Evolutionary conservation across 176 grass and related monocot genomes (phyloP), one percentile per base, ranked within the genome.

Genomic region (Bonia amplexicaulis): DNA sequence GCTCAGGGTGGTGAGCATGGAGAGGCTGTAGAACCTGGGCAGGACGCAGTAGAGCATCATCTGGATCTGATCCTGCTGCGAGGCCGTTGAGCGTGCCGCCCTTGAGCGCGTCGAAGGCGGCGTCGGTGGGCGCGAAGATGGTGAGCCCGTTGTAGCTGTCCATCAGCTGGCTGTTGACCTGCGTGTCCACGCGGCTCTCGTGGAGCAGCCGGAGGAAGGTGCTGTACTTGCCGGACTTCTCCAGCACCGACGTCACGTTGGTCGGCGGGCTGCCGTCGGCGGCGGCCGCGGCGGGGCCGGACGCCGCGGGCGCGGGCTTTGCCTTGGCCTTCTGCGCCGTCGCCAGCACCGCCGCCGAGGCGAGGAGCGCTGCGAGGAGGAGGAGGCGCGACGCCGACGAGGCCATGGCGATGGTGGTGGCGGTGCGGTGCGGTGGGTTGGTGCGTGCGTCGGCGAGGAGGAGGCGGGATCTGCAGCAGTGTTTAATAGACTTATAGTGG

Each of bases 81-180:
- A 80, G 88, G 0, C 47, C 20, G 91, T 96, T 96, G 53, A 99
- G 66, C 4, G 85, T 90, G 33, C 96, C 93, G 45, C 76, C 35
- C 83, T 94, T 92, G 74, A 96, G 81, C 57, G 8, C 45, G 81
- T 65, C 79, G 88, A 96, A 90, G 22, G 97, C 97, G 20, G 82
- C 80, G 83, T 99, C 87, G 27, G 90, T 91, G 20, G 97, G 97
- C 8, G 92, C 97, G 84, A 99, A 53, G 12, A 99, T 75, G 55
- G 93, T 96, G 0, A 96, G 80, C 16, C 97, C 97, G 19, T 84
- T 91, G 82, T 82, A 99, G 78, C 90, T 91, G 87, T 88, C 90
- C 88, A 90, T 96, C 83, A 99, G 89, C 86, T 99, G 97, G 70
- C 74, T 88, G 86, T 91, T 88, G 79, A 99, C 77, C 88, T 94